A percentile compares a stretch with the other conserved stretches of the same genome.
These are phyloP conservation scores for Xylaria cubensis DNA, from an alignment of 495 filamentous ascomycete genomes.

Conservation along the genomic window DNA sequence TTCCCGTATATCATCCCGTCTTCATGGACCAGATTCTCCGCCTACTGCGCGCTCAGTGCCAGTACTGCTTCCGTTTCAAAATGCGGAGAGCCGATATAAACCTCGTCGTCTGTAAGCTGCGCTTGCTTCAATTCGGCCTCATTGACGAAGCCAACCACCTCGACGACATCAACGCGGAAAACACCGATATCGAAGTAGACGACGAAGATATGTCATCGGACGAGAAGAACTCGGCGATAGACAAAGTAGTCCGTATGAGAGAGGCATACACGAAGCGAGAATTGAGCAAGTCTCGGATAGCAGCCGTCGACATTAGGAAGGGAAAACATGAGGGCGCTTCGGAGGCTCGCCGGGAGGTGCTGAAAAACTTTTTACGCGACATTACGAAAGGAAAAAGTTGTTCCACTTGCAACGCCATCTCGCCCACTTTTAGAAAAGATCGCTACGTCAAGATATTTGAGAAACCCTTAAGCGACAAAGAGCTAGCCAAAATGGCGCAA, in stretches of 20 bases:
- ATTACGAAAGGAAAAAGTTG: constrained; percentile 72
- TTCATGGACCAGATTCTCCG: constrained; percentile 91
- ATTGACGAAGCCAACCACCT: constrained; percentile 74
- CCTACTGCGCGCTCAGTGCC: constrained; percentile 83
- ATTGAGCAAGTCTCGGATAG: constrained; percentile 61
- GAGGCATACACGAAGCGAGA: constrained; percentile 72
- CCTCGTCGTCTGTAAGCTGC: constrained; percentile 81
- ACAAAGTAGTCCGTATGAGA: constrained; percentile 66
- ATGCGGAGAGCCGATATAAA: constrained; percentile 75
- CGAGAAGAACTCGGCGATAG: constrained; percentile 36
- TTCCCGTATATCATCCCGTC: constrained; percentile 89
- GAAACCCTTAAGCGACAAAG: constrained; percentile 73
- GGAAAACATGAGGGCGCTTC: constrained; percentile 82
- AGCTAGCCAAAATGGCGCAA: constrained; percentile 73
- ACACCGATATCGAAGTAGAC: constrained; percentile 35
- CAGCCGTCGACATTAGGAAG: constrained; percentile 59
- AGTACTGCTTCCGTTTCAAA: constrained; percentile 85
- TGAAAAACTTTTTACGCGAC: constrained; percentile 79
- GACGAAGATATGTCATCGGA: constrained; percentile 38
- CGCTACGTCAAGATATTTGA: constrained; percentile 91
- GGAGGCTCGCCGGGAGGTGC: constrained; percentile 72
- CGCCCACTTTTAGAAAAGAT: constrained; percentile 84
- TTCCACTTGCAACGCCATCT: constrained; percentile 72
- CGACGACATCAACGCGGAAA: constrained; percentile 55
- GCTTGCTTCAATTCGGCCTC: constrained; percentile 83